Evolutionary conservation across 208 protist genomes (phyloP), one percentile per base, ranked within the genome.

Genomic region (Acanthamoeba culbertsoni): DNA sequence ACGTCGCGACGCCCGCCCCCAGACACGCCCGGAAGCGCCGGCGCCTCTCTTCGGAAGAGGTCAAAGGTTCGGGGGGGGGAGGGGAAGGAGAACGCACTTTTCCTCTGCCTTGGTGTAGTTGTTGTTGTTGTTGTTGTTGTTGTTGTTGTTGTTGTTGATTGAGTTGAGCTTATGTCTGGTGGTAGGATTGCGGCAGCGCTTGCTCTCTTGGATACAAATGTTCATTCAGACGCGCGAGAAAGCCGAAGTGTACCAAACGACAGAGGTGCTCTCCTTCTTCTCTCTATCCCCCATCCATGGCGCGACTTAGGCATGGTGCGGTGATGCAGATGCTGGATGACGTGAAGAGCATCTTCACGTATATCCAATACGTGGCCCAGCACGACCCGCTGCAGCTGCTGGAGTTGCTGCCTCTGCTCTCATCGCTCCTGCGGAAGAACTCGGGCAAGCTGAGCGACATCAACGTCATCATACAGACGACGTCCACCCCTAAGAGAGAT

Each of bases 361-460:
- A 90, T 35, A 90, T 90, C 20, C 82, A 90, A 35, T 45, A 26
- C n/a, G 68, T 90, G 2, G 57, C 40, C 0, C 26, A 62, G 35
- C 37, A 90, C 16, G 82, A 90, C 33, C 82, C 82, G 51, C 82
- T 68, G 82, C 82, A 90, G 40, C 48, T 90, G 51, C 48, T 90
- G 26, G 82, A 90, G 53, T 43, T 90, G 82, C 51, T 90, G 53
- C 82, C 48, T n/a, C 57, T 90, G 7, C 10, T 90, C 33, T 90
- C 55, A 5, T 71, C 48, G 2, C 51, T 90, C 33, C 57, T 90
- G 8, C 48, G 57, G 4, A 84, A 84, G 73, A 84, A 84, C 31
- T 4, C 42, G 12, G 43, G 43, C 37, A 84, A 31, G 43, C 73
- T 84, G 43, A 84, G 45, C 73, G 73, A 84, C 45, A 55, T 84